Base-by-base conservation (phyloP, 2,329 filamentous ascomycete genomes). In the Apiospora rasikravindrae region DNA sequence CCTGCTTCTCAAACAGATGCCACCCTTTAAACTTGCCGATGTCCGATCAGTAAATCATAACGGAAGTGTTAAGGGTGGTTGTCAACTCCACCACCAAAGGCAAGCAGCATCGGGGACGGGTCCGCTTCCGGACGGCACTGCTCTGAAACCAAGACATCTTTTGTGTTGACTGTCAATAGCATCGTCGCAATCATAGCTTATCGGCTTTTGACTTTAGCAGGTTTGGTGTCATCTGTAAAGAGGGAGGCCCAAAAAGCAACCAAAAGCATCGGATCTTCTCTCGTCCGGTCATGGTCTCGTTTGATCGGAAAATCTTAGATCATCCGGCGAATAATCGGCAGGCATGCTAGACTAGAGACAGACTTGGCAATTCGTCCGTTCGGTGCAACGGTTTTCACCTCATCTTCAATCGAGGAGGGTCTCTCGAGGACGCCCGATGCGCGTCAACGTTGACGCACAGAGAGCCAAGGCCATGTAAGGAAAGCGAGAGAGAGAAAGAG, bases 271-370 rank as follows among this genome's bases (percentile, higher is more conserved):
- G 57, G 57, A 40, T n/a, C 57, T 64, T n/a, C 40, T 7, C 19
- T 64, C 57, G 57, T 40, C 57, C 57, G 57, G 57, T 64, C 57
- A 64, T 40, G 33, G 57, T 24, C 57, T 37, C 10, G 57, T 64
- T 64, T 64, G 57, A 64, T 10, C 57, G 24, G 33, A 40, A 40
- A 24, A n/a, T n/a, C 57, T 64, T 64, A 40, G 33, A 40, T 64
- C 53, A 61, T 8, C 53, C 16, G 33, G 57, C 40, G 57, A 61
- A n/a, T 14, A 64, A 24, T 37, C 26, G 26, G 53, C 29, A 29
- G 29, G 14, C 14, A 16, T 14, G 19, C 16, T 37, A 16, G 19
- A 19, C 53, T 37, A 37, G 53, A 8, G 53, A 57, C 53, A 29
- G 37, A 61, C 53, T 37, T 61, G 26, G 53, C 8, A 37, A 37